Base-by-base conservation (phyloP, 352 stramenopile species). In the Pythium sukuiense region DNA sequence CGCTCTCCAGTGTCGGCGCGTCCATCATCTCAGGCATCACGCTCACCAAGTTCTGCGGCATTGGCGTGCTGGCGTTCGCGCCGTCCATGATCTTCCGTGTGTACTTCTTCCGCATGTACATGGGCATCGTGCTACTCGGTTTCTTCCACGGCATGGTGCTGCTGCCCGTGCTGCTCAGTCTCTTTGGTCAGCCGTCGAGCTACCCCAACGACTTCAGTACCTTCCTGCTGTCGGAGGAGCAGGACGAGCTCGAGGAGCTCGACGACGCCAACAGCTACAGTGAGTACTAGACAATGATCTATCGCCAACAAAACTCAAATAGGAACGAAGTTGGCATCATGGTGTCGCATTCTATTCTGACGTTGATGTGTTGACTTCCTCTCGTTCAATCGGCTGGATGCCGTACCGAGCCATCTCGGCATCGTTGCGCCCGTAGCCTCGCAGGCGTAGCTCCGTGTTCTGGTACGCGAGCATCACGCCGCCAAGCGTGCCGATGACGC, bases 41-140 rank as follows among this genome's bases (percentile, higher is more conserved):
- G 41, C 70, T 97, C 37, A 97, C 91, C 57, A 97, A 97, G 74
- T 83, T 97, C 55, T 93, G 92, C 27, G 91, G 91, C 55, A 92
- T 97, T 50, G 81, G 83, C 9, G 88, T 97, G 30, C 70, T 97
- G 12, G 87, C 87, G 14, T 96, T 97, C 43, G 91, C 91, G 46
- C 88, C 85, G n/a, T 97, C 89, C 35, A 89, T 95, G 76, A 60
- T 97, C 32, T 97, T 97, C 63, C 86, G 88, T 32, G 80, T 97
- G 11, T 97, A 97, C 65, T 97, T 97, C 63, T 97, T 97, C 78
- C 81, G 91, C 59, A 97, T 97, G 91, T 97, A 97, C 71, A 74
- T 96, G 69, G 80, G 79, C 27, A 95, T 97, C 55, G 87, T 97
- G 16, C 58, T 93, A 20, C 54, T 93, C 27, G 91, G 91, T 12